Evolutionary conservation across 345 rosid genomes (phyloP).

Genomic region (Eutrema heterophyllum): DNA sequence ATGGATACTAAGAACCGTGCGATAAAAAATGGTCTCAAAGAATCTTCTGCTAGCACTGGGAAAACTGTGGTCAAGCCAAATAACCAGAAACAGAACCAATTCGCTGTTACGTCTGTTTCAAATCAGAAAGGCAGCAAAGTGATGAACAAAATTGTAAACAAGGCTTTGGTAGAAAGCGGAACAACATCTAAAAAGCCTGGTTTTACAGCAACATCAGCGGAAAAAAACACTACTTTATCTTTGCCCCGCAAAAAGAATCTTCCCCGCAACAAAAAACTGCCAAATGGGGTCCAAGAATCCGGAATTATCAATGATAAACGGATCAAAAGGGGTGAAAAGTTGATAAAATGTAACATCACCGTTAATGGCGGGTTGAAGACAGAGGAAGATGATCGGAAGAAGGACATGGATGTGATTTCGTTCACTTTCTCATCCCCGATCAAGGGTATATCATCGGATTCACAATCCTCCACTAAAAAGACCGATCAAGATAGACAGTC

Average conservation of each 20-base stretch:
- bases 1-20: slow-evolving; percentile 34
- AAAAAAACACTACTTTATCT: slow-evolving; percentile 32
- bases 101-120: slow-evolving; percentile 28
- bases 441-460: slow-evolving; percentile 31
- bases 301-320: slow-evolving; percentile 30
- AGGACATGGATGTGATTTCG: slow-evolving; percentile 70
- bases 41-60: slow-evolving; percentile 33
- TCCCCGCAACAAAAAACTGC: slow-evolving; percentile 34
- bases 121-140: slow-evolving; percentile 41
- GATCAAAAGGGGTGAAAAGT: slow-evolving; percentile 34
- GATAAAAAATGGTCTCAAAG: slow-evolving; percentile 26
- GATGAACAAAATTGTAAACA: slow-evolving; percentile 40
- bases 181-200: slow-evolving; percentile 35
- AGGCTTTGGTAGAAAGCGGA: slow-evolving; percentile 39
- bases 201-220: slow-evolving; percentile 10
- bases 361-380: slow-evolving; percentile 28
- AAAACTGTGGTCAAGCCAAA: slow-evolving; percentile 50
- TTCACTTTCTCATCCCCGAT: slow-evolving; percentile 93
- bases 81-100: slow-evolving; percentile 80
- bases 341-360: slow-evolving; percentile 39
- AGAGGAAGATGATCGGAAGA: slow-evolving; percentile 35
- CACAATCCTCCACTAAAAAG: slow-evolving; percentile 21
- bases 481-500: slow-evolving; percentile 20
- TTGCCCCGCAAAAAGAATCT: slow-evolving; percentile 38
- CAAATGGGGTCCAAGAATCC: slow-evolving; percentile 29